Evolutionary conservation across 176 grass and related monocot genomes (phyloP).

Genomic region (Musa acuminata): DNA sequence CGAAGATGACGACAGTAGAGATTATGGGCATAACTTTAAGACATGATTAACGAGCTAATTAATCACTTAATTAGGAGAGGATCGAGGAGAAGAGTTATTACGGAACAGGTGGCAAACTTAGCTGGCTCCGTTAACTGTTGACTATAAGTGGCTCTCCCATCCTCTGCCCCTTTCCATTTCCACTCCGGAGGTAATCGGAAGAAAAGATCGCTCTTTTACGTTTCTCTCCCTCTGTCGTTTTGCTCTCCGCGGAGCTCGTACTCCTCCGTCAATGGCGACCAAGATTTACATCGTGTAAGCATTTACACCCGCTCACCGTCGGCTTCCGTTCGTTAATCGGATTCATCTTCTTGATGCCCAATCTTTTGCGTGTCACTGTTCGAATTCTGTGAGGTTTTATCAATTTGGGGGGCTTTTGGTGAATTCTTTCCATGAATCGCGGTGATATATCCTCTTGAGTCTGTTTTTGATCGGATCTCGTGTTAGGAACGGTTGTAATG

Average conservation of each 20-base stretch:
- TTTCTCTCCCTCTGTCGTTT: not conserved
- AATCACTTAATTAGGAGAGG: too few relatives aligned
- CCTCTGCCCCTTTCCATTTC: too few relatives aligned
- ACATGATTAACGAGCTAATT: too few relatives aligned
- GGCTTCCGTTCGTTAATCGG: not conserved
- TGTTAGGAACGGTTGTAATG: not conserved
- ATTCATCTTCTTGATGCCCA: not conserved
- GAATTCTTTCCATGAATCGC: not conserved
- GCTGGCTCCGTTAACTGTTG: not conserved
- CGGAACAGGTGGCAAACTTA: not conserved
- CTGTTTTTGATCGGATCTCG: not conserved
- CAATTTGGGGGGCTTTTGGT: not conserved
- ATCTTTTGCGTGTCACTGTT: not conserved
- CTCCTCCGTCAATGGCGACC: not conserved
- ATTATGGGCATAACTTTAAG: too few relatives aligned
- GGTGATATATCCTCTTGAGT: not conserved
- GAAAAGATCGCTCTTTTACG: not conserved
- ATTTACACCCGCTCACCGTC: not conserved
- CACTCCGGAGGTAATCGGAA: not conserved
- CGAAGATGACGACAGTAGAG: too few relatives aligned
- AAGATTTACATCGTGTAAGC: conserved; percentile 5
- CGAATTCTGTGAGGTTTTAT: not conserved
- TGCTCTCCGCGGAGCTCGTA: not conserved
- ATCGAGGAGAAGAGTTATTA: too few relatives aligned
- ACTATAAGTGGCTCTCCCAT: not conserved